Conservation (phyloP, 2,329 filamentous ascomycete genomes). For the Cryoendolithus antarcticus region DNA sequence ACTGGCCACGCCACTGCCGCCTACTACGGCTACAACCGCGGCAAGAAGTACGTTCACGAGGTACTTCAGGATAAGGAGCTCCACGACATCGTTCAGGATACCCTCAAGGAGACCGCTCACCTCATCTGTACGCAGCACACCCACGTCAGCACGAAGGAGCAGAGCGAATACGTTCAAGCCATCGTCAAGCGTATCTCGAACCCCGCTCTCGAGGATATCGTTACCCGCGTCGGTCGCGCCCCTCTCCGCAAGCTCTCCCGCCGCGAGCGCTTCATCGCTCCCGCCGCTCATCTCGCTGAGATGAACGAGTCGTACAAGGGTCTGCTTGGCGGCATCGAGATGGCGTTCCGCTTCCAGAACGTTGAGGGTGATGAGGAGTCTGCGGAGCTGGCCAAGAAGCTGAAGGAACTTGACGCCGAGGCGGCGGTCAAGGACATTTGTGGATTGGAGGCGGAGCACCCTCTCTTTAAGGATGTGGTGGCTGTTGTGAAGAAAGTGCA, state of each 20-base stretch:
- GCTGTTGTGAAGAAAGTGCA: constrained; percentile 77
- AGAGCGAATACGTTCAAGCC: constrained; percentile 77
- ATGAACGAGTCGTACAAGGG: constrained; percentile 58
- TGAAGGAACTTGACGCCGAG: constrained; percentile 60
- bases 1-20: constrained; percentile 92
- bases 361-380: constrained; percentile 88
- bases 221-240: constrained; percentile 89
- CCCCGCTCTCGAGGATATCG: constrained; percentile 79
- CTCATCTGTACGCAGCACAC: constrained; percentile 80
- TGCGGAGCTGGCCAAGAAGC: constrained; percentile 69
- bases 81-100: constrained; percentile 63
- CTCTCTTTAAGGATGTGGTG: constrained; percentile 64
- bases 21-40: constrained; percentile 82
- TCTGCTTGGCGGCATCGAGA: constrained; percentile 74
- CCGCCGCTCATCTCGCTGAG: constrained; percentile 80
- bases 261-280: constrained; percentile 92
- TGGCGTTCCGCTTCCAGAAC: constrained; percentile 91
- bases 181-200: constrained; percentile 92
- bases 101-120: constrained; percentile 71
- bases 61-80: constrained; percentile 73
- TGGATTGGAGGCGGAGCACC: constrained; percentile 63
- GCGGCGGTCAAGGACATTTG: constrained; percentile 71
- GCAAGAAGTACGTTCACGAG: constrained; percentile 82
- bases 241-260: constrained; percentile 86
- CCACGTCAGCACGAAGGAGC: constrained; percentile 56